Percentiles rank a stretch among this genome's conserved stretches.
Conservation (phyloP, 768 basidiomycete species). For the Phlebiopsis flavidoalba region DNA sequence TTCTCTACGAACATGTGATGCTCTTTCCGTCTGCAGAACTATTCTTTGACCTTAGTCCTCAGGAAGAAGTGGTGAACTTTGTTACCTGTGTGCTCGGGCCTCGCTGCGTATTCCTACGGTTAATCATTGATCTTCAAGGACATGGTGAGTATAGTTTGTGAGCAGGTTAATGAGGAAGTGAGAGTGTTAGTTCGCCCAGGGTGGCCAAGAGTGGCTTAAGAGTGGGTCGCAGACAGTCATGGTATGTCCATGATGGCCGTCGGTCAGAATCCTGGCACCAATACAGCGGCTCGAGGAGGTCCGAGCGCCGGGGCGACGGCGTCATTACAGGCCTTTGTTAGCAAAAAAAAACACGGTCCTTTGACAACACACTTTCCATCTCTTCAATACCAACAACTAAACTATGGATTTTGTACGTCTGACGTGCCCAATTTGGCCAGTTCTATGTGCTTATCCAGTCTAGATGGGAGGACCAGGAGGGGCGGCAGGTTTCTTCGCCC, state of each 20-base stretch:
- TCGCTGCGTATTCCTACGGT: slow-evolving; percentile 5
- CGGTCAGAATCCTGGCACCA: background rate
- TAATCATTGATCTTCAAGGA: slow-evolving; percentile 22
- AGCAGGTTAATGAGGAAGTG: background rate
- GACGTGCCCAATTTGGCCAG: background rate
- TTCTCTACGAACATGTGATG: slow-evolving; percentile 4
- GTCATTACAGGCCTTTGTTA: slow-evolving; percentile 14
- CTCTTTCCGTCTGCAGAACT: background rate
- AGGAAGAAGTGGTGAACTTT: background rate
- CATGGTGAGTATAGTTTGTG: slow-evolving; percentile 3
- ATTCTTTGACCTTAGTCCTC: background rate
- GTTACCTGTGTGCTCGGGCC: background rate
- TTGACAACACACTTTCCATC: background rate
- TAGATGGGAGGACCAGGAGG: slow-evolving; percentile 38
- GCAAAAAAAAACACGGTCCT: slow-evolving; percentile 2
- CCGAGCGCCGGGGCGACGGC: slow-evolving; percentile 4
- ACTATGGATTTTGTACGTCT: slow-evolving; percentile 36
- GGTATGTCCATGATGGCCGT: no score
- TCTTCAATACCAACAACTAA: background rate
- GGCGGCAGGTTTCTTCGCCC: slow-evolving; percentile 58
- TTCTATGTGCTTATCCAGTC: slow-evolving; percentile 6
- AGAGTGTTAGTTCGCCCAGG: background rate
- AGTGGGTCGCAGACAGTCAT: no score
- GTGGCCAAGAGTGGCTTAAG: background rate
- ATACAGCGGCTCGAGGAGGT: background rate